Percentiles rank a stretch among this genome's conserved stretches.
Evolutionary conservation across 805 yeast species (phyloP).

Genomic region (Komagataella kurtzmanii): DNA sequence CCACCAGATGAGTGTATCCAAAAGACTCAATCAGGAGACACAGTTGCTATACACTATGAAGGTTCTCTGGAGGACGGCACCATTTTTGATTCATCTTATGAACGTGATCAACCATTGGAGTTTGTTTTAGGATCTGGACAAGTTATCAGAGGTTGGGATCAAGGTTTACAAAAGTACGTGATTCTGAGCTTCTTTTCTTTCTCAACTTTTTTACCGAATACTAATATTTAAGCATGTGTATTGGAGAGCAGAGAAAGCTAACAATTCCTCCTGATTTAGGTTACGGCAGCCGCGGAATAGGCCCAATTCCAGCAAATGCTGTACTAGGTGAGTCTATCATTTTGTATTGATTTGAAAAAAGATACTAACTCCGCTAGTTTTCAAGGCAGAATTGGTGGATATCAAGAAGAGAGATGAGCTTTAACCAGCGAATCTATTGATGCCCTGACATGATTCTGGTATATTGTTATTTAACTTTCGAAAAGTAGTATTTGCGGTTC

Average conservation of each 20-base stretch:
- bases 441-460: too few relatives aligned
- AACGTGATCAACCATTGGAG: slow-evolving; percentile 51
- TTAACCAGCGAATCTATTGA: slow-evolving; percentile 9
- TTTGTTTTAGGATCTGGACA: slow-evolving; percentile 68
- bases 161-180: slow-evolving; percentile 46
- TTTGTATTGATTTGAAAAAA: not conserved
- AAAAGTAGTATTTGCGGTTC: too few relatives aligned
- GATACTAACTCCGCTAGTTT: slow-evolving; percentile 17
- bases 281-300: slow-evolving; percentile 66
- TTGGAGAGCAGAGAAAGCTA: slow-evolving; percentile 74
- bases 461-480: too few relatives aligned
- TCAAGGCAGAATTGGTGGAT: slow-evolving; percentile 51
- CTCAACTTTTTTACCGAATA: slow-evolving; percentile 5
- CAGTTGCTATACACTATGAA: slow-evolving; percentile 63
- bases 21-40: slow-evolving; percentile 53
- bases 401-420: slow-evolving; percentile 16
- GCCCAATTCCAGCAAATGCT: slow-evolving; percentile 67
- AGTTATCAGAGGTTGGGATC: slow-evolving; percentile 87
- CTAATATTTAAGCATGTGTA: slow-evolving; percentile 42
- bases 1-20: slow-evolving; percentile 39
- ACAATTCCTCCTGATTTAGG: slow-evolving; percentile 70
- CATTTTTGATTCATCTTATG: slow-evolving; percentile 61
- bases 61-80: slow-evolving; percentile 59
- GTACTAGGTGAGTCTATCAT: slow-evolving; percentile 25
- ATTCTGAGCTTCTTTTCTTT: not conserved